Conservation (phyloP, 2,329 filamentous ascomycete genomes). For the Exophiala phaeomuriformis region DNA sequence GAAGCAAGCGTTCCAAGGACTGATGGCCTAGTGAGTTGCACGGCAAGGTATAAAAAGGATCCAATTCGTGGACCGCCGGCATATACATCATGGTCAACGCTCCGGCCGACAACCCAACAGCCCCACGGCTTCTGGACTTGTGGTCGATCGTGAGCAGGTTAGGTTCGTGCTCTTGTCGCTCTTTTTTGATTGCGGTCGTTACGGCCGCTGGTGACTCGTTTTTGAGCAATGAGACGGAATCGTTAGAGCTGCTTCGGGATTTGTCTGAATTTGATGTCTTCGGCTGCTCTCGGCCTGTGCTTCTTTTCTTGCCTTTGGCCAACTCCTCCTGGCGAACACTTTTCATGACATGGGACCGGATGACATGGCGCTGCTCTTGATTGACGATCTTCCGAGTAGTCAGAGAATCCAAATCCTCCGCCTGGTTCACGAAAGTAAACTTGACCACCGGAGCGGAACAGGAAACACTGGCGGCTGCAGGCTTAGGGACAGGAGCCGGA, state of each 20-base stretch:
- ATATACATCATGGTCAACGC: background rate
- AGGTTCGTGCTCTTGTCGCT: background rate
- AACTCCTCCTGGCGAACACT: slow-evolving; percentile 38
- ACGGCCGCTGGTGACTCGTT: slow-evolving; percentile 4
- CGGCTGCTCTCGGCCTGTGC: slow-evolving; percentile 28
- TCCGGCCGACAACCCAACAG: background rate
- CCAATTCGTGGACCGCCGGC: slow-evolving; percentile 29
- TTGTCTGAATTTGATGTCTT: slow-evolving; percentile 6
- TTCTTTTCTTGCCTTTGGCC: slow-evolving; percentile 35
- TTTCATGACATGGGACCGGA: slow-evolving; percentile 40
- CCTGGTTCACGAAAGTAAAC: slow-evolving; percentile 39
- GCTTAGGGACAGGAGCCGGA: slow-evolving; percentile 18
- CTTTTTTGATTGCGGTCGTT: background rate
- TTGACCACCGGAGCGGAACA: background rate
- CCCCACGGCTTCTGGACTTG: background rate
- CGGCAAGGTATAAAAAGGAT: slow-evolving; percentile 34
- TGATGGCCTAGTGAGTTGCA: slow-evolving; percentile 27
- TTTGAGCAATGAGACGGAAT: slow-evolving; percentile 11
- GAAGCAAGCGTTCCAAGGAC: slow-evolving; percentile 29
- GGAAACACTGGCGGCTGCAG: slow-evolving; percentile 23
- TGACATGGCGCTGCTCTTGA: slow-evolving; percentile 35
- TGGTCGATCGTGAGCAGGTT: background rate
- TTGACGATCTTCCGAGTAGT: slow-evolving; percentile 36
- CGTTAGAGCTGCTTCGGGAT: slow-evolving; percentile 1
- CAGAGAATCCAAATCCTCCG: slow-evolving; percentile 31